A percentile compares a stretch with the other conserved stretches of the same genome.
phyloP scores from a whole-genome alignment of 139 green algal genomes.

The Helicosporidium sp. region DNA sequence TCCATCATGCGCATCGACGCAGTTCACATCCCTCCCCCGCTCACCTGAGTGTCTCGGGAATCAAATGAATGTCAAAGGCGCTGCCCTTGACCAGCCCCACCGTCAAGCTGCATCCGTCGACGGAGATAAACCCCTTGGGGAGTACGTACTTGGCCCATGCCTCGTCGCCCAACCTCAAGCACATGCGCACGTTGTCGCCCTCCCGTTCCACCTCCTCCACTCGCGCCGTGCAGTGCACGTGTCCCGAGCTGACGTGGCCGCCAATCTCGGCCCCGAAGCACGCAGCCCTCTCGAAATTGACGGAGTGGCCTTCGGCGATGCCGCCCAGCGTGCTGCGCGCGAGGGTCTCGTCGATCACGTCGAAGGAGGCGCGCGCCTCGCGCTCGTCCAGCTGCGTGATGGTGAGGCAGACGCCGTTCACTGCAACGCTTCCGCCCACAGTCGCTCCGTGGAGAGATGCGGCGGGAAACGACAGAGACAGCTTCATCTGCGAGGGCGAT shows the following conservation, averaged over 20 bases:
- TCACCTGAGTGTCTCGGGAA: slow-evolving; percentile 72
- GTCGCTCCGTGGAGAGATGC: slow-evolving; percentile 26
- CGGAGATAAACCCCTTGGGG: slow-evolving; percentile 78
- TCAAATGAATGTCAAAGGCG: slow-evolving; percentile 79
- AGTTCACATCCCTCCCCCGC: too few relatives aligned
- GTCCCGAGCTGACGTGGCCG: slow-evolving; percentile 76
- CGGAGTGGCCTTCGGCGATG: slow-evolving; percentile 26
- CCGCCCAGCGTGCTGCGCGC: slow-evolving; percentile 66
- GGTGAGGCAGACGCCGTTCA: slow-evolving; percentile 89
- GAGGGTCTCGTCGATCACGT: slow-evolving; percentile 85
- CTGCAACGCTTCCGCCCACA: slow-evolving; percentile 66
- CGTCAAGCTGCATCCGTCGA: slow-evolving; percentile 84
- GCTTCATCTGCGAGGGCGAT: slow-evolving; percentile 28
- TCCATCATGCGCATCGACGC: too few relatives aligned
- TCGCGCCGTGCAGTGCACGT: slow-evolving; percentile 58
- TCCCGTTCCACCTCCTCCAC: slow-evolving; percentile 30
- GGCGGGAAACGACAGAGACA: slow-evolving; percentile 52
- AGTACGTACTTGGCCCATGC: slow-evolving; percentile 83
- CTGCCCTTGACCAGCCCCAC: slow-evolving; percentile 31
- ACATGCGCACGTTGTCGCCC: slow-evolving; percentile 55
- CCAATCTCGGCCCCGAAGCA: slow-evolving; percentile 80
- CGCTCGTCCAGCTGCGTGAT: slow-evolving; percentile 21
- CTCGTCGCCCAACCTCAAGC: slow-evolving; percentile 40
- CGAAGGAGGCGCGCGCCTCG: slow-evolving; percentile 49
- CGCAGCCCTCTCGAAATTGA: slow-evolving; percentile 66